phyloP scores from a whole-genome alignment of 257 asterid species.

The Gardenia jasminoides region DNA sequence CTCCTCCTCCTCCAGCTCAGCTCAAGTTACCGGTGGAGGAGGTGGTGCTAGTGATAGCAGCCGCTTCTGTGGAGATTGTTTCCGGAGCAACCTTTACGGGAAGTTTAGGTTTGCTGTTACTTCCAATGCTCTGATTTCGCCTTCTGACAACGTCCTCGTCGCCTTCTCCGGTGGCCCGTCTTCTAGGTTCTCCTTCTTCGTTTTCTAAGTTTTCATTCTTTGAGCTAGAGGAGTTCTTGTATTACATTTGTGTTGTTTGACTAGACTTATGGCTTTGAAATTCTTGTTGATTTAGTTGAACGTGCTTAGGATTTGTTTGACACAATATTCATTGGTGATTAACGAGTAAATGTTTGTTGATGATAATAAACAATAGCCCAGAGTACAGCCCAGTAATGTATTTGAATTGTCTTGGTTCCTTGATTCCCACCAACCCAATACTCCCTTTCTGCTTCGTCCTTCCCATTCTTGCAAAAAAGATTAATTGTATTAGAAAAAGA shows the following conservation, averaged over 20 bases:
- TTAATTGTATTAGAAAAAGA: no score
- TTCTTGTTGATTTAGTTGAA: no score
- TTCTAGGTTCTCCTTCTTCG: constrained; percentile 52
- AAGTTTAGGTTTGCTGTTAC: constrained; percentile 82
- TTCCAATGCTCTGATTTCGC: constrained; percentile 79
- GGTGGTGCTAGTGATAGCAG: constrained; percentile 39
- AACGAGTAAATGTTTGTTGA: no score
- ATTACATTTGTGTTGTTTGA: neutral
- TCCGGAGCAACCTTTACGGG: constrained; percentile 65
- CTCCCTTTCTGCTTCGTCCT: no score
- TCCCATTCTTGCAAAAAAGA: no score
- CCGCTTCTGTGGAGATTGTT: constrained; percentile 75
- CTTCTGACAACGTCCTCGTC: constrained; percentile 77
- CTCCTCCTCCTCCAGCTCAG: constrained; percentile 28
- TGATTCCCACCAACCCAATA: no score
- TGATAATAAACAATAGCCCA: no score
- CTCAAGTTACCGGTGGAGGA: constrained; percentile 22
- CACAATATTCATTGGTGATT: no score
- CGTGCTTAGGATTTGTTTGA: no score
- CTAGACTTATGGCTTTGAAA: no score
- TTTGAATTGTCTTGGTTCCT: no score
- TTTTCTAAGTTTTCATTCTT: neutral
- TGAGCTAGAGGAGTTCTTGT: neutral
- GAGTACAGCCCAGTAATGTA: no score
- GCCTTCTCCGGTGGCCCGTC: constrained; percentile 93